Base-by-base conservation (phyloP, 768 basidiomycete species). In the Leccinum incarnatum region DNA sequence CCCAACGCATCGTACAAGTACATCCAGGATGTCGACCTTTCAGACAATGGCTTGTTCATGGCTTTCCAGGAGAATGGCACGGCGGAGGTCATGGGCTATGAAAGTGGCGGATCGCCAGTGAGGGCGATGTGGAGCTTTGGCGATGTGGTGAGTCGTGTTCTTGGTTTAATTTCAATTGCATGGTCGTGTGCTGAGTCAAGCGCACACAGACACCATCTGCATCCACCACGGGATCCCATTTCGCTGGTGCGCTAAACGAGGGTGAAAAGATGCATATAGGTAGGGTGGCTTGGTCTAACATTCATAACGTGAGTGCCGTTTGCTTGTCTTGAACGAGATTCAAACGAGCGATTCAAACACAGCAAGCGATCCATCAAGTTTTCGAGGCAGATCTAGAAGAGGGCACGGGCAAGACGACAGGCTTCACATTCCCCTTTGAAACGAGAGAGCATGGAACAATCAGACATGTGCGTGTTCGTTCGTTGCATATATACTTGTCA, bases 211-310 rank as follows among this genome's bases (percentile, higher is more conserved):
- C 72, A 7, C 65, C 73, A 14, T 78, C 82, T 2, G 63, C 74
- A 0, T 72, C 75, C 7, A 72, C 79, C 14, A 69, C 83, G 0
- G 74, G 76, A 17, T 81, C 86, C 0, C 68, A 83, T 1, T 94
- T 83, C 65, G 72, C 82, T 5, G 88, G 89, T 27, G 82, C 78
- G 5, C 47, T 82, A 4, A 80, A 83, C 62, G 74, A 72, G 21
- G 69, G 78, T 12, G 85, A 83, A 3, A 69, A 74, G 4, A 76
- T 83, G 1, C 83, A 84, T 62, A 72, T 93, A 47, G 79, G 80
- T 10, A 82, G 89, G 17, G 73, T 89, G 0, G 86, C 80, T 66
- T 93, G 89, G 89, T 86, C 87, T 1, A 77, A 83, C 61, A 60
- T 62, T 5, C 65, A 80, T 29, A 71, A 77, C 47, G 91, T 90